These are phyloP conservation scores for Kwoniella sp. DNA, from an alignment of 768 basidiomycete species.

Conservation along the genomic window DNA sequence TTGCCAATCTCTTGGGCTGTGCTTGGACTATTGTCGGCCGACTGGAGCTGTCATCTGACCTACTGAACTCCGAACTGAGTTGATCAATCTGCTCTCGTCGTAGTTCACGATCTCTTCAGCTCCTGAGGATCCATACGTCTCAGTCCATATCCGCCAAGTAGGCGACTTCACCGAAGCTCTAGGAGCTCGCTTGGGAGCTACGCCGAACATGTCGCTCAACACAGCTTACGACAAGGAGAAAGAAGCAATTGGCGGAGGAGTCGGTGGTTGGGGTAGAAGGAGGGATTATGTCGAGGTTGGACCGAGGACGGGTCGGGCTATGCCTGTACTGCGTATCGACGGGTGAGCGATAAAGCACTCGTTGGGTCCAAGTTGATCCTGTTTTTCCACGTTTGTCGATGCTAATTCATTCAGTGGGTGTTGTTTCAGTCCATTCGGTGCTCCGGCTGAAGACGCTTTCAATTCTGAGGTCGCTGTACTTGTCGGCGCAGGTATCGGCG, in stretches of 20 bases:
- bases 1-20: no score
- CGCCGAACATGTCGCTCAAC: conserved; percentile 17
- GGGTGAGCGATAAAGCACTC: conserved; percentile 29
- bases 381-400: conserved; percentile 4
- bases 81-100: conserved; percentile 2
- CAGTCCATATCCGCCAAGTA: conserved; percentile 89
- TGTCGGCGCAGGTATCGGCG: conserved; percentile 91
- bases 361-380: no score
- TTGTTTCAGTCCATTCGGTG: conserved; percentile 75
- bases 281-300: conserved; percentile 77
- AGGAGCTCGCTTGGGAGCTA: conserved; percentile 75
- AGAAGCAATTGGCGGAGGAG: conserved; percentile 66
- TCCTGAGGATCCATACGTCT: conserved; percentile 89
- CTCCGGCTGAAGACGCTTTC: conserved; percentile 89
- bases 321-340: conserved; percentile 45
- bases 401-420: not conserved
- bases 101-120: conserved; percentile 95
- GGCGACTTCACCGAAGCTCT: conserved; percentile 62
- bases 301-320: conserved; percentile 48
- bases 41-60: no score
- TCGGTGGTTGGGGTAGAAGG: conserved; percentile 68
- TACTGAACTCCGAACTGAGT: not conserved
- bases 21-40: no score
- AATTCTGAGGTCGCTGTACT: conserved; percentile 83
- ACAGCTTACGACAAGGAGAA: conserved; percentile 51